Conservation (phyloP, 768 basidiomycete genomes). For the Neoboletus magnificus region DNA sequence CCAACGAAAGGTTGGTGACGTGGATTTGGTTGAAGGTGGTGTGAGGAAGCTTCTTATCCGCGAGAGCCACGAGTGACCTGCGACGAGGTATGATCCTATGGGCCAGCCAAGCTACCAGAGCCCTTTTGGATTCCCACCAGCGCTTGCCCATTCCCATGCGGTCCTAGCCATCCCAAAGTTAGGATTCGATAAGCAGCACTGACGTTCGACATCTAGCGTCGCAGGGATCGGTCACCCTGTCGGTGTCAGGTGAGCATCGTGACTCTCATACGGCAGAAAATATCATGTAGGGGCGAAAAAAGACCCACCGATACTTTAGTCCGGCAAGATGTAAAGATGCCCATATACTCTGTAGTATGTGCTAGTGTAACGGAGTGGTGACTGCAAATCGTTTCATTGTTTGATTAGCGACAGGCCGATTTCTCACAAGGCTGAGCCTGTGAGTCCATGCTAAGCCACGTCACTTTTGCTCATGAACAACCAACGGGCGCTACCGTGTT, state of each 20-base stretch:
- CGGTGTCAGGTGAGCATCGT: not conserved
- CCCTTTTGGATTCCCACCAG: too few relatives aligned
- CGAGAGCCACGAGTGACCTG: too few relatives aligned
- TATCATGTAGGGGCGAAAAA: not conserved
- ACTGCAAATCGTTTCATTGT: not conserved
- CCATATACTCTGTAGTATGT: not conserved
- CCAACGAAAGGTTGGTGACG: too few relatives aligned
- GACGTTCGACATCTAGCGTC: not conserved
- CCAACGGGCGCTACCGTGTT: not conserved
- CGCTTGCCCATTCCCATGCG: too few relatives aligned
- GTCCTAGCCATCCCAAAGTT: too few relatives aligned
- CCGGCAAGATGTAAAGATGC: not conserved
- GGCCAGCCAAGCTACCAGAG: too few relatives aligned
- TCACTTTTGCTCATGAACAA: constrained; percentile 20
- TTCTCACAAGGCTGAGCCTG: not conserved
- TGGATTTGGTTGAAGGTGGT: too few relatives aligned
- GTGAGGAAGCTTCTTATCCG: too few relatives aligned
- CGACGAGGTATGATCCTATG: too few relatives aligned
- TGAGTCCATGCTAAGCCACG: constrained; percentile 15
- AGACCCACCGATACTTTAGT: not conserved
- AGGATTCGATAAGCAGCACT: too few relatives aligned
- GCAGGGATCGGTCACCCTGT: not conserved
- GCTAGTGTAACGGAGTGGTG: too few relatives aligned
- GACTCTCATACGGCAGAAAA: not conserved
- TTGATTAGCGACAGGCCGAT: not conserved